Evolutionary conservation across 2,329 filamentous ascomycete genomes (phyloP), one percentile per base, ranked within the genome.

Genomic region (Fusarium duplospermum): DNA sequence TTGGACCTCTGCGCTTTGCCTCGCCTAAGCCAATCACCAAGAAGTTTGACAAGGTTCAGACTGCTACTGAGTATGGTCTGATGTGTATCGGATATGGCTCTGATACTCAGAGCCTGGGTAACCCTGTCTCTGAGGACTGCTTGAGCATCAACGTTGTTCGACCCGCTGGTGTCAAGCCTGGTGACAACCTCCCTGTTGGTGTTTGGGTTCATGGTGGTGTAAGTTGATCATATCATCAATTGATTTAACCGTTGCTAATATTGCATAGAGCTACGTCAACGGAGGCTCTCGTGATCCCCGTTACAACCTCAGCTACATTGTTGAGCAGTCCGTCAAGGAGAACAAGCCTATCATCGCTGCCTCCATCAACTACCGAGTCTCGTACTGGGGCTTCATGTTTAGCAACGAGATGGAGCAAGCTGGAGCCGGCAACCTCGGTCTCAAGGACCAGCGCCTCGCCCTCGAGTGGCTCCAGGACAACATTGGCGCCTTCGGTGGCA

Each of bases 301-400:
- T 33, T 93, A 92, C 78, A 92, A 92, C 77, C 83, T 91, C 66
- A 88, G 87, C 40, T 89, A 86, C 70, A 87, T 92, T 60, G 88
- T 92, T 14, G 79, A 85, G 13, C 85, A 87, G 56, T 85, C 86
- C 0, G 83, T 85, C 6, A 76, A 82, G 42, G 85, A 86, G 50
- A 81, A 82, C 64, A 86, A 86, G 70, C 87, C 86, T 0, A 85
- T 89, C 56, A 84, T 89, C 29, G 86, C 82, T 3, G 86, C 88
- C 6, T 84, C 83, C 6, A 81, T 89, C 68, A 88, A 89, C 74
- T 89, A 89, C 72, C 83, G 88, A 22, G 81, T 88, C 29, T 83
- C 83, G 5, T 82, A 83, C 35, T 90, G 85, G 82, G 88, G 89
- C 7, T 90, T 89, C 76, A 77, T 90, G 20, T 83, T 83, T 64